phyloP scores from a whole-genome alignment of 2,329 filamentous ascomycete genomes.

The Fusarium nelsonii region DNA sequence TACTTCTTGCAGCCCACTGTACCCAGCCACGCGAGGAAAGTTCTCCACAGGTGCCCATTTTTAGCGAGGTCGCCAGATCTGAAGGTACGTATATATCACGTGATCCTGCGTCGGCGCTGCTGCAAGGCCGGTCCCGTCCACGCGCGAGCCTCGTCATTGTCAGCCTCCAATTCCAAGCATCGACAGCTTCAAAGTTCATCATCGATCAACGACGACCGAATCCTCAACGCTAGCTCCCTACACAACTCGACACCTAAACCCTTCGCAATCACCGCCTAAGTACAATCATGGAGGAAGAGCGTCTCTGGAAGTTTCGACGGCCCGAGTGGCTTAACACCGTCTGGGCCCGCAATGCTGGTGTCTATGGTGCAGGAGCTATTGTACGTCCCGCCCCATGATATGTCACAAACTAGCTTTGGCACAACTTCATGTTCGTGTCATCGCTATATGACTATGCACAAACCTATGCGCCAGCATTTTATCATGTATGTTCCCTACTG shows the following conservation, averaged over 20 bases:
- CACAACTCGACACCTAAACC: not conserved
- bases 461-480: not conserved
- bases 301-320: conserved; percentile 75
- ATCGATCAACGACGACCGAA: conserved; percentile 16
- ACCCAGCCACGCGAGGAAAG: conserved; percentile 29
- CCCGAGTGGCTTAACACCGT: conserved; percentile 76
- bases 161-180: conserved; percentile 39
- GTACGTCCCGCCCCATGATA: conserved; percentile 58
- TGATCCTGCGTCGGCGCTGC: conserved; percentile 30
- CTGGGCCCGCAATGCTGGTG: conserved; percentile 72
- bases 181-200: conserved; percentile 30
- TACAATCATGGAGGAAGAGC: conserved; percentile 70
- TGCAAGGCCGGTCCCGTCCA: conserved; percentile 28
- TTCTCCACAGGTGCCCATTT: conserved; percentile 4
- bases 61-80: not conserved
- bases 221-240: conserved; percentile 1
- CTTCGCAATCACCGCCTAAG: not conserved
- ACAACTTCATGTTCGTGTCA: not conserved
- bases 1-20: too few relatives aligned
- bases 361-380: conserved; percentile 72
- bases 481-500: conserved; percentile 12
- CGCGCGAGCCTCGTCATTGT: conserved; percentile 48
- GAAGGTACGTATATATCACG: conserved; percentile 16
- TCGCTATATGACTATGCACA: not conserved
- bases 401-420: not conserved